Conservation (phyloP, 768 basidiomycete genomes). For the Collybia sp. region DNA sequence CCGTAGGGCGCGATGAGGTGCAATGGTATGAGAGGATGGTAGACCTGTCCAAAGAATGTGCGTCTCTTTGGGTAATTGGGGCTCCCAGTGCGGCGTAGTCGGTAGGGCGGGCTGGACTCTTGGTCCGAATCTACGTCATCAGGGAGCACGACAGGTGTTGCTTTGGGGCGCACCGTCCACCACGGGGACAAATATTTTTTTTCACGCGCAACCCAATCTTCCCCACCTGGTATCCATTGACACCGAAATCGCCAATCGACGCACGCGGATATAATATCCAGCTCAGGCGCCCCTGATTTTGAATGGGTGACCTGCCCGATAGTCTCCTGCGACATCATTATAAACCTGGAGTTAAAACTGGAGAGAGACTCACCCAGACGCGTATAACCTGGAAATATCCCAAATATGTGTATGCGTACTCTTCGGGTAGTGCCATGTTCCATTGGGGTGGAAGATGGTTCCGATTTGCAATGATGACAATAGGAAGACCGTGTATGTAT, state of each 20-base stretch:
- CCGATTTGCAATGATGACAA: conserved; percentile 34
- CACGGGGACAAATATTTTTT: conserved; percentile 17
- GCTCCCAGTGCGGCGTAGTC: conserved; percentile 12
- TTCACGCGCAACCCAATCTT: conserved; percentile 25
- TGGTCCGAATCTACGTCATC: not conserved
- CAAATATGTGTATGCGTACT: conserved; percentile 37
- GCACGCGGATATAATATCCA: conserved; percentile 16
- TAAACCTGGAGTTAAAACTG: too few relatives aligned
- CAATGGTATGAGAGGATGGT: conserved; percentile 19
- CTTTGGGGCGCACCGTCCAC: conserved; percentile 8
- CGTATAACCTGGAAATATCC: conserved; percentile 41
- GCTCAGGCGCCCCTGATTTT: too few relatives aligned
- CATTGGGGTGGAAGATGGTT: conserved; percentile 19
- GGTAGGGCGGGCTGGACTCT: conserved; percentile 18
- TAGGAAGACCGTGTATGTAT: conserved; percentile 29
- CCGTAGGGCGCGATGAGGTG: conserved; percentile 24
- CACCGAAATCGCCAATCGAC: conserved; percentile 43
- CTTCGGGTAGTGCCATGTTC: conserved; percentile 26
- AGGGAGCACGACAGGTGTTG: not conserved
- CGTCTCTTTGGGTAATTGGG: conserved; percentile 20
- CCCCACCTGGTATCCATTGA: conserved; percentile 47
- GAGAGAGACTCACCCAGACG: conserved; percentile 25
- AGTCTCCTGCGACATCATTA: too few relatives aligned
- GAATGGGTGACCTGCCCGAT: too few relatives aligned
- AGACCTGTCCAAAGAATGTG: conserved; percentile 14